Evolutionary conservation across 139 green algal genomes (phyloP).

Genomic region (Deuterostichococcus epilithicus): DNA sequence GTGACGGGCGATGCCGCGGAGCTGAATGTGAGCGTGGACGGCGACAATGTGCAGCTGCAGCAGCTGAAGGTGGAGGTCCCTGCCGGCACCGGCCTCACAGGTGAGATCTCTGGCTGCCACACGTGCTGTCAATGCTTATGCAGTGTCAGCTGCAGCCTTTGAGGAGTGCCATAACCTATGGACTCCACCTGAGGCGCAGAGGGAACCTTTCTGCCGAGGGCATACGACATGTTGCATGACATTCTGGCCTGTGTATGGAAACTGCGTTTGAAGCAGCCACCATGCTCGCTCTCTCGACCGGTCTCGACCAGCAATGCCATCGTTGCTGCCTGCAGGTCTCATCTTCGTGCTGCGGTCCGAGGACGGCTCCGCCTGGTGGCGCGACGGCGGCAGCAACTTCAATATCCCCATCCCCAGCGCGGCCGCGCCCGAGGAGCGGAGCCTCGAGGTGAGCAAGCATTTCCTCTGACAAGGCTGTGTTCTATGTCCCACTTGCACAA

Average conservation of each 20-base stretch:
- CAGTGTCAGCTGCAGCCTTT: too few relatives aligned
- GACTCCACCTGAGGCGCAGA: too few relatives aligned
- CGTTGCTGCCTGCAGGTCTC: constrained; percentile 23
- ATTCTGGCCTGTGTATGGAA: too few relatives aligned
- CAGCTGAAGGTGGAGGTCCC: constrained; percentile 58
- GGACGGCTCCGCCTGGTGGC: constrained; percentile 80
- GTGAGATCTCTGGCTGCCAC: too few relatives aligned
- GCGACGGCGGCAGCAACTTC: constrained; percentile 80
- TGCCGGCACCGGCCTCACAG: constrained; percentile 31
- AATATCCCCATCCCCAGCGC: constrained; percentile 60
- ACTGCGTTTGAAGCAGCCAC: too few relatives aligned
- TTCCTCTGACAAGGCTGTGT: neutral
- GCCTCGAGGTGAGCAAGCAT: constrained; percentile 23
- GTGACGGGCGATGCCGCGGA: constrained; percentile 34
- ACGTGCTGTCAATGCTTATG: too few relatives aligned
- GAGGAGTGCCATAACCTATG: too few relatives aligned
- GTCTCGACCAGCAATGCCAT: too few relatives aligned
- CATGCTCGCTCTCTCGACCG: too few relatives aligned
- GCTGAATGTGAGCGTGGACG: constrained; percentile 46
- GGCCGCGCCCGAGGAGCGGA: neutral
- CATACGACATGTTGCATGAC: too few relatives aligned
- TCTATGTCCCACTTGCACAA: too few relatives aligned
- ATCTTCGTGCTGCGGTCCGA: constrained; percentile 70
- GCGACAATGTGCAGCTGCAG: constrained; percentile 65
- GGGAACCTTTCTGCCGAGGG: too few relatives aligned